Evolutionary conservation across 257 asterid species (phyloP).

Genomic region (Marsdenia floribunda): DNA sequence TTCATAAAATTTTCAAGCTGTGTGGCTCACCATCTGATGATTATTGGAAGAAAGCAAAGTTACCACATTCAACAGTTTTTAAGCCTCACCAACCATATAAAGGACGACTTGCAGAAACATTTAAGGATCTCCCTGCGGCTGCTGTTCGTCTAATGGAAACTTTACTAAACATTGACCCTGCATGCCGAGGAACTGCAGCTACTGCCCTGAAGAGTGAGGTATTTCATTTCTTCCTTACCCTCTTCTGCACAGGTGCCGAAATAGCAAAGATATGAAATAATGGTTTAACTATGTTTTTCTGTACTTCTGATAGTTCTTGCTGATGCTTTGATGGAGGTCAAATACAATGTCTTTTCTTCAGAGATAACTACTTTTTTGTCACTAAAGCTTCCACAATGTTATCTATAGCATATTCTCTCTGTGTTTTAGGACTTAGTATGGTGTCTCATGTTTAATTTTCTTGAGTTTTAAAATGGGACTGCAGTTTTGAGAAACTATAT

Average conservation of each 20-base stretch:
- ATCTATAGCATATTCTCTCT: not conserved
- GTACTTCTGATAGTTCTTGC: not conserved
- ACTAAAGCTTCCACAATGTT: not conserved
- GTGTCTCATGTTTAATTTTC: not conserved
- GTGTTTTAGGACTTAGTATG: not conserved
- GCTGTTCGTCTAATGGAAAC: constrained; percentile 64
- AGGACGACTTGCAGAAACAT: constrained; percentile 58
- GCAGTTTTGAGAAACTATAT: not conserved
- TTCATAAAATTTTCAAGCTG: constrained; percentile 83
- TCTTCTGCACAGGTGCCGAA: not conserved
- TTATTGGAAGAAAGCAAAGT: constrained; percentile 64
- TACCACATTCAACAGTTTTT: constrained; percentile 66
- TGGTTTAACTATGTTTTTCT: not conserved
- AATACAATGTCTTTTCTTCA: not conserved
- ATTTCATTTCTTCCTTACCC: constrained; percentile 14
- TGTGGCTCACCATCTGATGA: constrained; percentile 94
- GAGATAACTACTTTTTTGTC: not conserved
- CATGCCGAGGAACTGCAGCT: constrained; percentile 65
- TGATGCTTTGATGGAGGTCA: not conserved
- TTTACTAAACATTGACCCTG: constrained; percentile 79
- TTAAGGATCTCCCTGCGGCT: constrained; percentile 57
- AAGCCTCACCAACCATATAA: constrained; percentile 68
- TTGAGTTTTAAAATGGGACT: not conserved
- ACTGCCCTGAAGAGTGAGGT: constrained; percentile 73
- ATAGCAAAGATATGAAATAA: not conserved